Evolutionary conservation across 495 filamentous ascomycete genomes (phyloP), one percentile per base, ranked within the genome.

Genomic region (Emericellopsis terricola): DNA sequence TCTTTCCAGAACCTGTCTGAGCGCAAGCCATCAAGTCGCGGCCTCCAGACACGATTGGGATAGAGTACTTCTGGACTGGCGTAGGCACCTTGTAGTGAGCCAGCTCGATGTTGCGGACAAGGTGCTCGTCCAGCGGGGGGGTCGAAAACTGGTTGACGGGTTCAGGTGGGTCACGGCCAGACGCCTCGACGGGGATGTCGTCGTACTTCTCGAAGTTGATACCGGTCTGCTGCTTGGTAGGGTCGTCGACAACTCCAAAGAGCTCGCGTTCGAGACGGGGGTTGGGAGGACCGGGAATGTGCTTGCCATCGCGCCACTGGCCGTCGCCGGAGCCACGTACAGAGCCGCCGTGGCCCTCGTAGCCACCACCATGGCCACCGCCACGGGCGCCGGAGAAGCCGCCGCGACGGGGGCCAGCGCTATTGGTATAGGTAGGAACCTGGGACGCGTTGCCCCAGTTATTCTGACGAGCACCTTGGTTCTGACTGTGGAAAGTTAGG

Each of bases 121-220:
- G 65, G 44, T 96, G 89, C 45, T 84, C 74, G 51, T 97, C 89
- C 34, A 97, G 64, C 39, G 89, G 89, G 32, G 89, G 89, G 67
- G 87, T 86, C 50, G 72, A 83, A 69, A 97, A 97, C 29, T 68
- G 64, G 44, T 74, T 74, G 38, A 91, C 78, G 27, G 91, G 82
- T 45, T 96, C 91, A 28, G 89, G 91, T 29, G 94, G 83, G 52
- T 91, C 76, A 29, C 83, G 78, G 29, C 89, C 89, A 38, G 89
- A 94, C 28, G 91, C 87, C 52, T 94, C 89, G 38, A 97, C 91
- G 21, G 89, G 89, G 46, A 97, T 97, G 51, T 97, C 89, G 48
- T 97, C 89, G 58, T 97, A 97, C 64, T 97, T 97, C 61, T 93
- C 74, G 50, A 97, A 97, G 67, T 97, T 97, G 75, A 97, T 96